phyloP scores from a whole-genome alignment of 352 stramenopile species.

The Globisporangium yorkense region DNA sequence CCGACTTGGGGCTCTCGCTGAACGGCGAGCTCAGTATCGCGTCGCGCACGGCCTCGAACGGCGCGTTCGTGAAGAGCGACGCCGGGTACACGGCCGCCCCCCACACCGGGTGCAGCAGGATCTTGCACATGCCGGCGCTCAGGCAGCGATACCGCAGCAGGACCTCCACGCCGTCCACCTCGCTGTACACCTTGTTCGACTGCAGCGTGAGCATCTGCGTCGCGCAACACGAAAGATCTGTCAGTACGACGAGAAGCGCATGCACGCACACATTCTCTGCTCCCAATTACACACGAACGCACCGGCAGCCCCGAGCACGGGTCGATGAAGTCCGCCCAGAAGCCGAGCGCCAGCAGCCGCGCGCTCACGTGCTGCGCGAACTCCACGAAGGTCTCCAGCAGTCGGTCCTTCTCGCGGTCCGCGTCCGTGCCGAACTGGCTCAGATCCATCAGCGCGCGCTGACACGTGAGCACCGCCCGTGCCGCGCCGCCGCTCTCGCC shows the following conservation, averaged over 20 bases:
- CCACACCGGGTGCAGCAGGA: slow-evolving; percentile 94
- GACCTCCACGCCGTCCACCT: slow-evolving; percentile 93
- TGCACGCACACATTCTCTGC: no score
- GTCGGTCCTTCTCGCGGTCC: slow-evolving; percentile 93
- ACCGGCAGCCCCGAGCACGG: slow-evolving; percentile 94
- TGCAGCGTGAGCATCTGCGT: slow-evolving; percentile 87
- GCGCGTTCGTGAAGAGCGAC: slow-evolving; percentile 94
- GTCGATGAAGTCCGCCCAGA: slow-evolving; percentile 97
- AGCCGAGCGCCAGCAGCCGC: slow-evolving; percentile 64
- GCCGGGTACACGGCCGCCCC: slow-evolving; percentile 94
- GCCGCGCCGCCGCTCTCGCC: slow-evolving; percentile 14
- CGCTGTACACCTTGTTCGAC: slow-evolving; percentile 94
- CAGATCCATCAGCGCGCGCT: slow-evolving; percentile 91
- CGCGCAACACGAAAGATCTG: neutral
- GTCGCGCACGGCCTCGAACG: slow-evolving; percentile 69
- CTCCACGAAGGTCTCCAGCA: slow-evolving; percentile 94
- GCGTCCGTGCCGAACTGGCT: slow-evolving; percentile 92
- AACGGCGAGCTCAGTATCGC: slow-evolving; percentile 36
- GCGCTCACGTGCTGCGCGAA: slow-evolving; percentile 89
- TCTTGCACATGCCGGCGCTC: slow-evolving; percentile 94
- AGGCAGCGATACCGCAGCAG: slow-evolving; percentile 78
- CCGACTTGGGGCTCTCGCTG: slow-evolving; percentile 9
- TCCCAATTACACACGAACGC: slow-evolving; percentile 19
- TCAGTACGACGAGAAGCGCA: neutral
- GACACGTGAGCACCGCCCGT: slow-evolving; percentile 92